phyloP scores from a whole-genome alignment of 129 eudicot species.

The Centrapalus pauciflorus region DNA sequence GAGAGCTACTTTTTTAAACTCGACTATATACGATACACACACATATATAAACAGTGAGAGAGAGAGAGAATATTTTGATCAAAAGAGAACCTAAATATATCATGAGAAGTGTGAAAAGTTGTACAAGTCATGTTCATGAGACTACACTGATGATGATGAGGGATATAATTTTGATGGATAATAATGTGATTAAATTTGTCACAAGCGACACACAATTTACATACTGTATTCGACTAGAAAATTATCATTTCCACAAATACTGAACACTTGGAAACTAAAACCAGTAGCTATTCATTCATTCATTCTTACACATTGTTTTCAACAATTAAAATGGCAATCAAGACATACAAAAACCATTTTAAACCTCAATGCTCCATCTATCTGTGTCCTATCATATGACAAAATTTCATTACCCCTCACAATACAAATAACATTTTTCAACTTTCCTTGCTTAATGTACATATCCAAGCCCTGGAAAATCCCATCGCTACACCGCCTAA shows the following conservation, averaged over 20 bases:
- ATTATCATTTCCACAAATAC: not conserved
- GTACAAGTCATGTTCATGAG: too few species aligned
- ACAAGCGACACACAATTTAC: slow-evolving; percentile 10
- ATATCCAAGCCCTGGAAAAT: slow-evolving; percentile 14
- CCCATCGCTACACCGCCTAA: slow-evolving; percentile 8
- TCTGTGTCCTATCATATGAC: slow-evolving; percentile 24
- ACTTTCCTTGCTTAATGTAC: slow-evolving; percentile 38
- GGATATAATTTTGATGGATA: too few species aligned
- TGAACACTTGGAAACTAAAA: slow-evolving; percentile 11
- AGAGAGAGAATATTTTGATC: too few species aligned
- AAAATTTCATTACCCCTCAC: slow-evolving; percentile 36
- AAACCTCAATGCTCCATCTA: slow-evolving; percentile 20
- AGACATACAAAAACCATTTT: slow-evolving; percentile 9
- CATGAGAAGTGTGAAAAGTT: too few species aligned
- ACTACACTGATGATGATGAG: too few species aligned
- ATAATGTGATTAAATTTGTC: too few species aligned
- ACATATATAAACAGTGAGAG: too few species aligned
- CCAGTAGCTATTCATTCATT: not conserved
- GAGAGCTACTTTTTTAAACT: too few species aligned
- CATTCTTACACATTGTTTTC: slow-evolving; percentile 13
- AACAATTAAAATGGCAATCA: slow-evolving; percentile 14
- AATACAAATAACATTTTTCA: too few species aligned
- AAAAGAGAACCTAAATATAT: too few species aligned
- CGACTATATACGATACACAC: too few species aligned
- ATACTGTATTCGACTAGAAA: slow-evolving; percentile 1